Evolutionary conservation across 1,139 yeast species (phyloP).

Genomic region (Schizosaccharomyces versatilis): DNA sequence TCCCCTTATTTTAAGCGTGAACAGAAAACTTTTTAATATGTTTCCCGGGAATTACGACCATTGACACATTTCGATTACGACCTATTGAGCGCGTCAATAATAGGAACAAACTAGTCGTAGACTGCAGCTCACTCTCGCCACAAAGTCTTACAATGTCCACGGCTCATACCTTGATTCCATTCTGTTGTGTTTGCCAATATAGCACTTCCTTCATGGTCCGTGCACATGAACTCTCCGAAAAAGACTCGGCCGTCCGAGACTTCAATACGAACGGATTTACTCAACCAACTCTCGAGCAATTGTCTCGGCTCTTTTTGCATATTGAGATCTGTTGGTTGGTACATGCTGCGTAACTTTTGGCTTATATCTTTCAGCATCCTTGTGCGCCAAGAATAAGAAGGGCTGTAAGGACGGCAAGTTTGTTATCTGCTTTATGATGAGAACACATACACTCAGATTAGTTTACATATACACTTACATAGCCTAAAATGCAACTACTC

Average conservation of each 20-base stretch:
- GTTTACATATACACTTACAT: too few relatives aligned
- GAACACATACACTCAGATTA: too few relatives aligned
- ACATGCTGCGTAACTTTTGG: too few relatives aligned
- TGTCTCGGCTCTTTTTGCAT: too few relatives aligned
- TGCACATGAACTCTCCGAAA: background rate
- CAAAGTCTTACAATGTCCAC: background rate
- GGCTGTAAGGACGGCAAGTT: too few relatives aligned
- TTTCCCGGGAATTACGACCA: constrained; percentile 1
- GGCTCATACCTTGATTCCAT: background rate
- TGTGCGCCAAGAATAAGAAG: too few relatives aligned
- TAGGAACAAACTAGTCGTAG: background rate
- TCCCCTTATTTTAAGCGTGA: background rate
- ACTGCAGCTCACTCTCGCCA: background rate
- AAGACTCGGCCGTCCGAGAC: background rate
- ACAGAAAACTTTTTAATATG: background rate
- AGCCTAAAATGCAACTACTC: too few relatives aligned
- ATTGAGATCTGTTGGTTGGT: too few relatives aligned
- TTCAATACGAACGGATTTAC: background rate
- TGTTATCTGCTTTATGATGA: too few relatives aligned
- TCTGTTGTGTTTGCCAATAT: background rate
- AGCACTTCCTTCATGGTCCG: background rate
- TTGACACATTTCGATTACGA: background rate
- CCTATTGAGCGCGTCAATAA: background rate
- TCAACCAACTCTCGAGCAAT: background rate
- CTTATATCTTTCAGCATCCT: too few relatives aligned